A percentile compares a stretch with the other conserved stretches of the same genome.
phyloP scores from a whole-genome alignment of 2,329 filamentous ascomycete genomes.

The Fusarium sublunatum region DNA sequence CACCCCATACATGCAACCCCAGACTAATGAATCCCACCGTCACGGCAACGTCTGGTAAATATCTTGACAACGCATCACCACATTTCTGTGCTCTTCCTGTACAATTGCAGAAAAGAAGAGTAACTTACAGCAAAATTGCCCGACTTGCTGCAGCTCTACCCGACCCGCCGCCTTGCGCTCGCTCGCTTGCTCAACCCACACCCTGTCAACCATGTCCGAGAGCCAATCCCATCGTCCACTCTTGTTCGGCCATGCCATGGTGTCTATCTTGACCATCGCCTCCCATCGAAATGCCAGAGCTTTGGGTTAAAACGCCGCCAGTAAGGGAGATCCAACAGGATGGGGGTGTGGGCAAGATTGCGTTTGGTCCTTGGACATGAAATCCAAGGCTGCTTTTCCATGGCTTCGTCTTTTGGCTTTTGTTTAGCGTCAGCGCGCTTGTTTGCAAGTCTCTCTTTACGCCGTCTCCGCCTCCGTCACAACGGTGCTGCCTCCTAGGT shows the following conservation, averaged over 20 bases:
- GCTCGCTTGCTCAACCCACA: constrained; percentile 36
- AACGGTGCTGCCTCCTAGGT: constrained; percentile 25
- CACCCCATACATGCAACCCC: constrained; percentile 12
- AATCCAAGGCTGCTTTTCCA: constrained; percentile 52
- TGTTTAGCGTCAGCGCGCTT: constrained; percentile 49
- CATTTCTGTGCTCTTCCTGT: constrained; percentile 42
- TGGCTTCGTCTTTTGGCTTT: constrained; percentile 43
- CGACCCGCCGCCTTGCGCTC: constrained; percentile 46
- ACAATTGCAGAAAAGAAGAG: constrained; percentile 24
- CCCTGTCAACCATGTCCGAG: constrained; percentile 25
- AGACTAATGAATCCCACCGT: constrained; percentile 37
- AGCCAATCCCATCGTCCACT: constrained; percentile 34
- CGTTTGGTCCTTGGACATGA: constrained; percentile 29
- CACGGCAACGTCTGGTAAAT: constrained; percentile 49
- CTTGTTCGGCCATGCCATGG: constrained; percentile 27
- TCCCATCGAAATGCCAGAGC: constrained; percentile 26
- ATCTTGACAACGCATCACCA: constrained; percentile 65
- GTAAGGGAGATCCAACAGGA: constrained; percentile 41
- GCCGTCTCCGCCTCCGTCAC: constrained; percentile 22
- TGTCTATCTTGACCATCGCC: constrained; percentile 32
- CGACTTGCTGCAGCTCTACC: constrained; percentile 48
- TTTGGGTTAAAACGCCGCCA: constrained; percentile 27
- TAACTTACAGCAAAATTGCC: constrained; percentile 35
- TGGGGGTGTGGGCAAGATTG: constrained; percentile 39
- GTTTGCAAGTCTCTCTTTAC: constrained; percentile 39